Evolutionary conservation across 345 rosid genomes (phyloP), one percentile per base, ranked within the genome.

Genomic region (Microthlaspi erraticum): DNA sequence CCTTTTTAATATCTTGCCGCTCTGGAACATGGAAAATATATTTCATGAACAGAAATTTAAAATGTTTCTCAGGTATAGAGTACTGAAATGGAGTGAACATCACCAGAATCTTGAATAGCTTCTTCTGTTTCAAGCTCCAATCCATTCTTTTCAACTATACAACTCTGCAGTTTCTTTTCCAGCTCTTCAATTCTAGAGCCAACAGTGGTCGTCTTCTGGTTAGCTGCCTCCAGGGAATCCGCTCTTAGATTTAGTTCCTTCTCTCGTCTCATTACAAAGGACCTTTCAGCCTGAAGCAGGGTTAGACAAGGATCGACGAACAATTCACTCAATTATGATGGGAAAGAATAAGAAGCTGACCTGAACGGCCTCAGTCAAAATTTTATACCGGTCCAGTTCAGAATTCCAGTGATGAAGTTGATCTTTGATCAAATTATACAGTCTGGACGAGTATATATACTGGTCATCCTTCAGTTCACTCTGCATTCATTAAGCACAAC

Each of bases 121-220:
- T 91, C 97, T 83, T 88, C 96, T 79, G 83, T 80, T 84, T 89
- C 88, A 52, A 91, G 83, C 80, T 85, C 96, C 55, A 85, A 85
- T 57, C 89, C 92, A 84, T 94, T 94, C 81, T 82, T 94, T 81
- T 94, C 99, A 55, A 66, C 45, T 32, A 82, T 77, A 86, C 87
- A 88, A 73, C 80, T 87, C 77, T 84, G 89, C 67, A 94, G 74
- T 83, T 89, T 83, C 71, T 81, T 74, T 81, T 91, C 90, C 44
- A 94, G 81, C 75, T 81, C 92, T 70, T 81, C 85, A 58, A 86
- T 81, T 81, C 84, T 84, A 66, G 91, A 78, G 60, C 81, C 90
- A 32, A 79, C 71, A 75, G 58, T 72, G 32, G 81, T 84, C 36
- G 67, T 67, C 37, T 74, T 81, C 78, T 71, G 81, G 72, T 83